These are phyloP conservation scores for Pisolithus marmoratus DNA, from an alignment of 768 basidiomycete species.

Conservation along the genomic window DNA sequence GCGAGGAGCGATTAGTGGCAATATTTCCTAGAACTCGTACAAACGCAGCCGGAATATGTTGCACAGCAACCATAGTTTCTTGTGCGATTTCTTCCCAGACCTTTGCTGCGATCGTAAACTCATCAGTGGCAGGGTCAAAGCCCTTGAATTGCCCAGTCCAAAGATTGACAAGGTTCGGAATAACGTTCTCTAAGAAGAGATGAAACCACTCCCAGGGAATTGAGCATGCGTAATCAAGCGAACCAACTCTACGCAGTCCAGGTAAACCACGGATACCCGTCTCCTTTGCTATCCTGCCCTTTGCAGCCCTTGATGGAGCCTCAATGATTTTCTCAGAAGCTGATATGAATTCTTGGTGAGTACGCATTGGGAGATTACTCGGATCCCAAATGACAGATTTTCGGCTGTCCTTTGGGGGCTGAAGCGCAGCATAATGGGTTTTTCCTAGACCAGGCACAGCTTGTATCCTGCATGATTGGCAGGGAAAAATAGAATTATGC, in stretches of 20 bases:
- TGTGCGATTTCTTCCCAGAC: slow-evolving; percentile 39
- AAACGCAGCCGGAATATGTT: slow-evolving; percentile 25
- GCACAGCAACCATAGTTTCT: slow-evolving; percentile 19
- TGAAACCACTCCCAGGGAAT: slow-evolving; percentile 50
- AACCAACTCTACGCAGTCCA: slow-evolving; percentile 25
- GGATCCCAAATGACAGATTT: neutral
- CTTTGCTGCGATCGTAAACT: slow-evolving; percentile 20
- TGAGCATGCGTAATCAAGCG: slow-evolving; percentile 32
- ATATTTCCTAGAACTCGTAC: slow-evolving; percentile 30
- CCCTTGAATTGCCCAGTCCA: slow-evolving; percentile 40
- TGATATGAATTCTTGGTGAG: slow-evolving; percentile 24
- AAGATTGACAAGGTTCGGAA: slow-evolving; percentile 33
- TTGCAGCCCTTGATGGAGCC: slow-evolving; percentile 14
- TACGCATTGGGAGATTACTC: too few species aligned
- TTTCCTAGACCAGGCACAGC: slow-evolving; percentile 25
- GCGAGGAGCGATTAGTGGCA: slow-evolving; percentile 3
- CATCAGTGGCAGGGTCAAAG: slow-evolving; percentile 25
- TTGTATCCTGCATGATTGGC: slow-evolving; percentile 31
- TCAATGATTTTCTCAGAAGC: slow-evolving; percentile 20
- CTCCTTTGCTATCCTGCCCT: slow-evolving; percentile 18
- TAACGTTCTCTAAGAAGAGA: slow-evolving; percentile 39
- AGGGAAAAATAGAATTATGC: slow-evolving; percentile 30
- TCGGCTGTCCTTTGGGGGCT: slow-evolving; percentile 29
- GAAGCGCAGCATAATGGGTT: slow-evolving; percentile 17
- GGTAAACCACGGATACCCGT: slow-evolving; percentile 32